Evolutionary conservation across 805 yeast species (phyloP).

Genomic region (Barnettozyma sucrosica): DNA sequence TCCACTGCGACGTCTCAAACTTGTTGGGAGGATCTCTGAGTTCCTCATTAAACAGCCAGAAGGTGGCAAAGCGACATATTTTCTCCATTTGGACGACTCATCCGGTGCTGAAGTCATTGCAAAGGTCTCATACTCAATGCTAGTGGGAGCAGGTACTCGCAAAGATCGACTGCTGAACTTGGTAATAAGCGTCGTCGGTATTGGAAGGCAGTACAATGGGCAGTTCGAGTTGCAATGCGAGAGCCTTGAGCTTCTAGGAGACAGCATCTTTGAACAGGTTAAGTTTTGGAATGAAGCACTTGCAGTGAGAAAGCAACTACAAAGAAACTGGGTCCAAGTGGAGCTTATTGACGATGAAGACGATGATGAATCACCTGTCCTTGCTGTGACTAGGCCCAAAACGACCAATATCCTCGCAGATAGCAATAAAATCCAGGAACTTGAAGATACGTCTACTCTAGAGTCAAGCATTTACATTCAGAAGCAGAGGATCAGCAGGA

Average conservation of each 20-base stretch:
- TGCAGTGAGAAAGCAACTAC: conserved; percentile 20
- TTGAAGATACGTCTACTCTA: neutral
- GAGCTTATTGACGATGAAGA: conserved; percentile 11
- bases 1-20: conserved; percentile 33
- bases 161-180: conserved; percentile 21
- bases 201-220: conserved; percentile 11
- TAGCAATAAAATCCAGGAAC: neutral
- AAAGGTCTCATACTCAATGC: conserved; percentile 20
- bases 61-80: conserved; percentile 13
- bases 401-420: conserved; percentile 7
- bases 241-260: conserved; percentile 18
- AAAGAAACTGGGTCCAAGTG: conserved; percentile 31
- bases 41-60: conserved; percentile 21
- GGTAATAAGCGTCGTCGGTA: conserved; percentile 28
- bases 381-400: neutral
- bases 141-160: conserved; percentile 21
- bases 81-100: conserved; percentile 29
- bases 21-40: conserved; percentile 34
- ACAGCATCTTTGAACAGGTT: conserved; percentile 27
- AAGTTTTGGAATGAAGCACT: conserved; percentile 33
- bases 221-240: conserved; percentile 30
- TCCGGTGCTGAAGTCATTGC: conserved; percentile 26
- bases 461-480: conserved; percentile 18
- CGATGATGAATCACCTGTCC: conserved; percentile 8
- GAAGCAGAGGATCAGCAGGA: conserved; percentile 7